Conservation (phyloP, 345 rosid species). For the Durio zibethinus region DNA sequence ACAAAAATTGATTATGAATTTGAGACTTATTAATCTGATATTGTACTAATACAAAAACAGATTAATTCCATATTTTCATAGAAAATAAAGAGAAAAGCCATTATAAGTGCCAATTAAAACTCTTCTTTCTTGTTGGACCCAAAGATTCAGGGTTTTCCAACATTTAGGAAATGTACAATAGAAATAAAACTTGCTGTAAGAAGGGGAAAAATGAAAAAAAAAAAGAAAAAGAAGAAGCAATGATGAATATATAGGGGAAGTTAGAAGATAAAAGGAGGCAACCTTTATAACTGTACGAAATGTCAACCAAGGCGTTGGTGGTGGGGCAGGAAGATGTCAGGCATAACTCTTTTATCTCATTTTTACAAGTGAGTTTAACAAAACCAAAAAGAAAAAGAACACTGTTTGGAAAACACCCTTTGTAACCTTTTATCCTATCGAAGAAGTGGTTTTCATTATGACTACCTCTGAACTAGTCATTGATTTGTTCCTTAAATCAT, state of each 20-base stretch:
- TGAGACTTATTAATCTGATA: not conserved
- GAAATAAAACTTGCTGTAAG: not conserved
- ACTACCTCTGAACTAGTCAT: not conserved
- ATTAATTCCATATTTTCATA: not conserved
- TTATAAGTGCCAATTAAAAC: not conserved
- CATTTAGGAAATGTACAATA: not conserved
- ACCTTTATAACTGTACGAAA: slow-evolving; percentile 17
- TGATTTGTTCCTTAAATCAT: not conserved
- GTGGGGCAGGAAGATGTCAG: slow-evolving; percentile 13
- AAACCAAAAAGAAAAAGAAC: not conserved
- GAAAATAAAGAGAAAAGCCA: not conserved
- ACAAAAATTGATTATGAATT: not conserved
- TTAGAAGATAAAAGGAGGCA: slow-evolving; percentile 9
- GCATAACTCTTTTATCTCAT: not conserved
- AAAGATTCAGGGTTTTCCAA: not conserved
- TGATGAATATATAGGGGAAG: not conserved
- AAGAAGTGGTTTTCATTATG: not conserved
- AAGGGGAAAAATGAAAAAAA: not conserved
- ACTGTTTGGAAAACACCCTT: slow-evolving; percentile 1
- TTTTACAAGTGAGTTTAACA: not conserved
- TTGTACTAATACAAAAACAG: not conserved
- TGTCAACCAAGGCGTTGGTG: slow-evolving; percentile 23
- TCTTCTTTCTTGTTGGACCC: not conserved
- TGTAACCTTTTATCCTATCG: not conserved
- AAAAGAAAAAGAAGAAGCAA: not conserved